Evolutionary conservation across 345 rosid genomes (phyloP), one percentile per base, ranked within the genome.

Genomic region (Salix brachista): DNA sequence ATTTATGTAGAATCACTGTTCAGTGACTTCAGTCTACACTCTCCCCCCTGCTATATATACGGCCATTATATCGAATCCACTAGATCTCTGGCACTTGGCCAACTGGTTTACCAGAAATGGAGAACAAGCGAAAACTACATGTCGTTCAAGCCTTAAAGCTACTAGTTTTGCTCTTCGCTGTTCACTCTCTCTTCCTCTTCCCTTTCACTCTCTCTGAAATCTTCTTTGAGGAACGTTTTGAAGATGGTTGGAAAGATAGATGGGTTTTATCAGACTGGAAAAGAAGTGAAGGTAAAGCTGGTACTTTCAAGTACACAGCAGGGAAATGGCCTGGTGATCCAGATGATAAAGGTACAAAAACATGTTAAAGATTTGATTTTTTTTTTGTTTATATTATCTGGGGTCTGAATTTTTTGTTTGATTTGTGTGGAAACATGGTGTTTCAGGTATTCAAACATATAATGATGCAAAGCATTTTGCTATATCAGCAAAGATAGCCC

Each of bases 201-300:
- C 71, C 46, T 50, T 23, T 66, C 65, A 21, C 65, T 16, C 37
- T 39, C 25, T 65, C 71, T 16, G 50, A 75, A 66, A 48, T 34
- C 39, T 75, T 66, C 70, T 75, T 65, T 37, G 64, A 65, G 66
- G 65, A 67, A 44, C 62, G 65, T 8, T 66, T 75, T 8, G 65
- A 72, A 95, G 99, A 88, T 85, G 99, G 97, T 61, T 95, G 99
- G 99, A 89, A 89, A 74, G 85, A 89, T 82, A 84, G 97, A 21
- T 95, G 99, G 99, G 97, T 93, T 42, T 81, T 18, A 34, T 74
- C 81, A 6, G 77, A 74, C 26, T 79, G 81, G 77, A 72, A 72
- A 17, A 79, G 73, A 42, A 78, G 76, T 54, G 76, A 78, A 41
- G 80, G 80, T 11, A 71, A 71, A 44, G 80, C 80, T 7, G 80